Conservation (phyloP, 176 grass and related monocot species). For the Rhynchospora tenuis region DNA sequence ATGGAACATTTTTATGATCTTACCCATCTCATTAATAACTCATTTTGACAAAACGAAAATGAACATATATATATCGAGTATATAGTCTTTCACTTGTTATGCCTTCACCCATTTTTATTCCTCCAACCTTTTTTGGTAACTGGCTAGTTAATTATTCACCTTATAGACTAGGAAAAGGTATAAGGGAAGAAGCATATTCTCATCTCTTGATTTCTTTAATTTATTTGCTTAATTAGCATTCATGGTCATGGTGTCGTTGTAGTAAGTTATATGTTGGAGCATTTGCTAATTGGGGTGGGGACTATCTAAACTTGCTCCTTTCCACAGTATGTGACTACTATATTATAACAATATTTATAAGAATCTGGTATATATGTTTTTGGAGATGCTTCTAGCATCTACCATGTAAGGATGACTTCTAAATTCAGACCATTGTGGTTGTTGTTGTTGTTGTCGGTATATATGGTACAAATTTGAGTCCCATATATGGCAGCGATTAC, state of each 20-base stretch:
- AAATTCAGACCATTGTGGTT: neutral
- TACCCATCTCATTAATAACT: neutral
- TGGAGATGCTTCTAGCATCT: neutral
- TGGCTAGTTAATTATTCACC: neutral
- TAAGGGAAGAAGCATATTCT: neutral
- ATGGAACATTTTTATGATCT: neutral
- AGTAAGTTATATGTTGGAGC: neutral
- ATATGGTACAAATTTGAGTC: neutral
- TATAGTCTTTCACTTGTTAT: neutral
- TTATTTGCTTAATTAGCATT: neutral
- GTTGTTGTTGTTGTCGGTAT: neutral
- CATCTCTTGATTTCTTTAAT: neutral
- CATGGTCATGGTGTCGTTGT: neutral
- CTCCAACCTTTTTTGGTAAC: neutral
- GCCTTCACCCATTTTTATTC: neutral
- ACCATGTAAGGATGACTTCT: neutral
- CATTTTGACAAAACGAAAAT: neutral
- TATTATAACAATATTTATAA: neutral
- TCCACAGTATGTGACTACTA: neutral
- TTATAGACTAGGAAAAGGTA: neutral
- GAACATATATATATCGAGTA: neutral
- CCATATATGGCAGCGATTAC: neutral
- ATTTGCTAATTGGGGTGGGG: neutral
- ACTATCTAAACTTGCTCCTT: neutral
- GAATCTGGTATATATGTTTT: neutral